Evolutionary conservation across 1,139 yeast genomes (phyloP), one percentile per base, ranked within the genome.

Genomic region (Debaryomyces psychrophilus): DNA sequence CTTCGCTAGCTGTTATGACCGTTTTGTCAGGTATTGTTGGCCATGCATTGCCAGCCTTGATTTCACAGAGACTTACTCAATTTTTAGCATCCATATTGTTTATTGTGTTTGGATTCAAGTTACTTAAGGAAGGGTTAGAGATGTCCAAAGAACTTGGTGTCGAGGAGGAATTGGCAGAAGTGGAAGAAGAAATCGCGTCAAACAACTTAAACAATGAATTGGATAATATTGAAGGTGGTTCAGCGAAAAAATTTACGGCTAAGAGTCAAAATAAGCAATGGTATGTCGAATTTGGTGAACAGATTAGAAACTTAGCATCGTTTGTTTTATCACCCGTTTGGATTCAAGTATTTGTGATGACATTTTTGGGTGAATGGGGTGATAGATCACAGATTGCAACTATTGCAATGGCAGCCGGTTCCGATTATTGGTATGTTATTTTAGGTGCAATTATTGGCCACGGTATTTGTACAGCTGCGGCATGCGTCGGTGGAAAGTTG

Each of bases 321-420:
- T 79, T 84, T 50, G 70, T 90, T 12, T 73, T 93, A 44, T 87
- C 96, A 5, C 99, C 99, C 2, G 72, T 85, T 12, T 93, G 96
- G 92, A 87, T 92, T 56, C 97, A 93, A 70, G 95, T 93, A 4
- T 93, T 93, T 64, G 83, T 85, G 45, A 92, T 95, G 98, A 90
- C 97, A 2, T 95, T 95, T 65, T 73, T 93, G 47, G 99, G 97
- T 48, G 99, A 93, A 71, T 90, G 98, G 96, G 99, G 99, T 43
- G 99, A 93, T 67, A 83, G 99, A 60, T 90, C 97, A 11, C 99
- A 93, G 69, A 90, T 93, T 45, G 97, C 98, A 31, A 95, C 97
- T 36, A 90, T 93, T 60, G 99, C 99, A 44, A 87, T 93, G 95
- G 98, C 98, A 41, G 97, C 99, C 1, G 97, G 97, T 33, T 85